Evolutionary conservation across 2,329 filamentous ascomycete genomes (phyloP), one percentile per base, ranked within the genome.

Genomic region (Penicillium decumbens): DNA sequence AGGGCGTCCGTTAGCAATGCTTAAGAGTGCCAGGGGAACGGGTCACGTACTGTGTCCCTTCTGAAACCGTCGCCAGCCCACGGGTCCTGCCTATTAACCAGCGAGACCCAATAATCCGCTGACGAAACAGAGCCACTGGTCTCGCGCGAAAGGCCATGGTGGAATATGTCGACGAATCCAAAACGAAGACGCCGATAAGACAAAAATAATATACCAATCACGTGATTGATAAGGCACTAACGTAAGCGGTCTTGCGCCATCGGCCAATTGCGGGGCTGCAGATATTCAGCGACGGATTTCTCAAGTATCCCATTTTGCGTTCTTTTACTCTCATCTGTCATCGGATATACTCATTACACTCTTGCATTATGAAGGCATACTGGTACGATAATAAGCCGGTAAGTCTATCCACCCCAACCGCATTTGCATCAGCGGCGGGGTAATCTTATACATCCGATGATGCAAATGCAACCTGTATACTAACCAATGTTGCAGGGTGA

Each of bases 341-440:
- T 24, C 28, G 41, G 32, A 35, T 2, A 40, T 13, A 24, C 4
- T 43, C 25, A 12, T 15, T 37, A 28, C 32, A 49, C 8, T 35
- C 20, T 28, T 39, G 39, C 44, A 55, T 37, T n/a, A 87, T 87
- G 84, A 84, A 77, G 67, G 84, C 84, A 55, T 87, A 87, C 72
- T 87, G 80, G 80, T 87, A 77, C 69, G 84, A 87, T 68, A 85
- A 87, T 69, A 69, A 77, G 56, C 75, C 78, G 45, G 82, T 85
- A 77, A 59, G 55, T 49, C n/a, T n/a, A n/a, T n/a, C n/a, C n/a
- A n/a, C n/a, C n/a, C n/a, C n/a, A n/a, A n/a, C n/a, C n/a, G n/a
- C n/a, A n/a, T n/a, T n/a, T n/a, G n/a, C n/a, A n/a, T n/a, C n/a
- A n/a, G n/a, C n/a, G n/a, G n/a, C n/a, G n/a, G n/a, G n/a, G n/a